Percentiles rank a stretch among this genome's conserved stretches.
Conservation (phyloP, 495 filamentous ascomycete species). For the Xylona heveae region DNA sequence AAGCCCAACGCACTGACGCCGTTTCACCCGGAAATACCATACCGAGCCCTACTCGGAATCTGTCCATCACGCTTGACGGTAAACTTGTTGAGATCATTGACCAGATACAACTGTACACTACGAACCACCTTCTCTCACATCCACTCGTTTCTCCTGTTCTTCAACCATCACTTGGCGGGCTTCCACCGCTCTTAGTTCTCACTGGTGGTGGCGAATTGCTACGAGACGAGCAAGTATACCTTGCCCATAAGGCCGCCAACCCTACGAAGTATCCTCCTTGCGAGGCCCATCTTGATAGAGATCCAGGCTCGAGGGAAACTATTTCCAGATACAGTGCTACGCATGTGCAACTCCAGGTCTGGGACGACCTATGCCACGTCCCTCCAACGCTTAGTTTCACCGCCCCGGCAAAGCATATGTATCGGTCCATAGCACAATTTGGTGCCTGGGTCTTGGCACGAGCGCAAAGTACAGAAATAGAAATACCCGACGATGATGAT, state of each 20-base stretch:
- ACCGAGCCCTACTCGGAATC: constrained; percentile 16
- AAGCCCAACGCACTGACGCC: constrained; percentile 6
- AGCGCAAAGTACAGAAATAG: constrained; percentile 57
- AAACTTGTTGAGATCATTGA: constrained; percentile 54
- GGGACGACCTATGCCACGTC: constrained; percentile 88
- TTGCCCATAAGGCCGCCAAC: constrained; percentile 83
- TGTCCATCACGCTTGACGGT: constrained; percentile 49
- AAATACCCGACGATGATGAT: constrained; percentile 58
- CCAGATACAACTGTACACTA: constrained; percentile 88
- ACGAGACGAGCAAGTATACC: constrained; percentile 82
- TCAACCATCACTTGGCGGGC: constrained; percentile 67
- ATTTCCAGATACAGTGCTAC: constrained; percentile 54
- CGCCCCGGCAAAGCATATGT: constrained; percentile 88
- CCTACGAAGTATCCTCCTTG: constrained; percentile 51
- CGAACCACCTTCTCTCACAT: constrained; percentile 68
- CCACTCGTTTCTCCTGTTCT: constrained; percentile 77
- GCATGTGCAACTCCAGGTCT: constrained; percentile 87
- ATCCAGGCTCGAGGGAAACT: constrained; percentile 23
- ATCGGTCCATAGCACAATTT: constrained; percentile 72
- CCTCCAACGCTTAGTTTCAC: constrained; percentile 81
- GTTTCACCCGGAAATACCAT: constrained; percentile 13
- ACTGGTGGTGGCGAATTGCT: constrained; percentile 76
- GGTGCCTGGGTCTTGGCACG: constrained; percentile 72
- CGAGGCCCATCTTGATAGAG: constrained; percentile 39
- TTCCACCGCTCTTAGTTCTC: constrained; percentile 70